Percentiles rank a stretch among this genome's conserved stretches.
Evolutionary conservation across 2,329 filamentous ascomycete genomes (phyloP).

Genomic region (Aspergillus clavatus): DNA sequence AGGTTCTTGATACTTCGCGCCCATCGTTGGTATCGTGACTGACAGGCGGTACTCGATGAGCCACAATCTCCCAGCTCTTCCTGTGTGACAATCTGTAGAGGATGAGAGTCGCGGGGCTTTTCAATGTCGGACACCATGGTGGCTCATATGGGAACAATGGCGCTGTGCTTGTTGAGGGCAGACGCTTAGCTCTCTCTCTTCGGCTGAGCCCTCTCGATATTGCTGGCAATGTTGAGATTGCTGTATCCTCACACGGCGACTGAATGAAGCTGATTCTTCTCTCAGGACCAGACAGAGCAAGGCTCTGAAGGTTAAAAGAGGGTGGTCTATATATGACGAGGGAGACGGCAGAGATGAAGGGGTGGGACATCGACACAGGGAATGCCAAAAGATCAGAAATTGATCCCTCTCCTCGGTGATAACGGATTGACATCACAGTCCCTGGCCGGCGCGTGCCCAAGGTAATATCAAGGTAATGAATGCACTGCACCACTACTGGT

Average conservation of each 20-base stretch:
- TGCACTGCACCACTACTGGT: conserved; percentile 11
- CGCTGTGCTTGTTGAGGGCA: neutral
- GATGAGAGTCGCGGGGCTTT: conserved; percentile 21
- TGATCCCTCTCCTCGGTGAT: conserved; percentile 2
- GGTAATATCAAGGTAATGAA: conserved; percentile 6
- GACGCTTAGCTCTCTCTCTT: neutral
- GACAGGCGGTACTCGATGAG: conserved; percentile 5
- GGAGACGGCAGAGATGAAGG: neutral
- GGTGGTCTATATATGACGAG: conserved; percentile 10
- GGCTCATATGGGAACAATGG: neutral
- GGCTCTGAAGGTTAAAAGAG: neutral
- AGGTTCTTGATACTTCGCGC: conserved; percentile 20
- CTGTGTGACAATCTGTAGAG: conserved; percentile 20
- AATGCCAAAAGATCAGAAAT: neutral
- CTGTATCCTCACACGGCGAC: neutral
- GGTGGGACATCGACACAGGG: conserved; percentile 7
- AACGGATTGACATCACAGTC: conserved; percentile 16
- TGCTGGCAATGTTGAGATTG: neutral
- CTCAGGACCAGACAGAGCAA: neutral
- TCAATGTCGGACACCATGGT: conserved; percentile 22
- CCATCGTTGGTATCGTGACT: conserved; percentile 21
- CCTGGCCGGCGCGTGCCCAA: neutral
- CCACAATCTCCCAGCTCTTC: conserved; percentile 17
- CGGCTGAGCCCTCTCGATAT: neutral
- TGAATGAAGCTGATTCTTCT: neutral